phyloP scores from a whole-genome alignment of 495 filamentous ascomycete species.

The Pyronema omphalodes region DNA sequence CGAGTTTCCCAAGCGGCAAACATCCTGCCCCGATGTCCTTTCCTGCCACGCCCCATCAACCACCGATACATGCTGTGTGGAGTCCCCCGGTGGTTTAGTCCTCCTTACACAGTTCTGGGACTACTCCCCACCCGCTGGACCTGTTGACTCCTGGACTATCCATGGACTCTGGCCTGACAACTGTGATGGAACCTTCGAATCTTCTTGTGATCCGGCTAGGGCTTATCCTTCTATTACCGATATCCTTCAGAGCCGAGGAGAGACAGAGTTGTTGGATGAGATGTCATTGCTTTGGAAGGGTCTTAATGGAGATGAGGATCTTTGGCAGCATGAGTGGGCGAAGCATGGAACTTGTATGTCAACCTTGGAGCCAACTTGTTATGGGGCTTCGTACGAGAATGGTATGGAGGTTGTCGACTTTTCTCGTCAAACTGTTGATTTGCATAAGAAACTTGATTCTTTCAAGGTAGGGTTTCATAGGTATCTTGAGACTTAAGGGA shows the following conservation, averaged over 20 bases:
- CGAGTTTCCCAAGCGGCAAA: not conserved
- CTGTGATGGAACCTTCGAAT: conserved; percentile 65
- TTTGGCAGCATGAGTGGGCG: conserved; percentile 79
- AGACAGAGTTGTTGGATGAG: conserved; percentile 43
- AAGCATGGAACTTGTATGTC: conserved; percentile 67
- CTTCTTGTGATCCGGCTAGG: conserved; percentile 41
- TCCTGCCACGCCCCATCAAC: not conserved
- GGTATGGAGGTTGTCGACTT: conserved; percentile 45
- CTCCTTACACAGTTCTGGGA: conserved; percentile 86
- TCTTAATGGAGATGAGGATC: conserved; percentile 42
- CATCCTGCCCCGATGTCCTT: not conserved
- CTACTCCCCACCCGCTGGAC: conserved; percentile 46
- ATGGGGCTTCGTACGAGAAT: conserved; percentile 37
- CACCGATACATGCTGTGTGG: conserved; percentile 61
- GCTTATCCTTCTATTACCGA: conserved; percentile 51
- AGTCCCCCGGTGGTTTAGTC: conserved; percentile 58
- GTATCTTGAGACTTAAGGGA: not conserved
- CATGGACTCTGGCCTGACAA: conserved; percentile 90
- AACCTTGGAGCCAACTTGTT: conserved; percentile 57
- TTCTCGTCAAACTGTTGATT: conserved; percentile 37
- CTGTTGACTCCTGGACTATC: conserved; percentile 63
- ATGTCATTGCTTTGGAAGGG: conserved; percentile 71
- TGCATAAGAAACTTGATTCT: conserved; percentile 47
- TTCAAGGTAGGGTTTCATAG: conserved; percentile 31
- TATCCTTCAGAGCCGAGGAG: conserved; percentile 43